phyloP scores from a whole-genome alignment of 257 asterid species.

The Linaria vulgaris region DNA sequence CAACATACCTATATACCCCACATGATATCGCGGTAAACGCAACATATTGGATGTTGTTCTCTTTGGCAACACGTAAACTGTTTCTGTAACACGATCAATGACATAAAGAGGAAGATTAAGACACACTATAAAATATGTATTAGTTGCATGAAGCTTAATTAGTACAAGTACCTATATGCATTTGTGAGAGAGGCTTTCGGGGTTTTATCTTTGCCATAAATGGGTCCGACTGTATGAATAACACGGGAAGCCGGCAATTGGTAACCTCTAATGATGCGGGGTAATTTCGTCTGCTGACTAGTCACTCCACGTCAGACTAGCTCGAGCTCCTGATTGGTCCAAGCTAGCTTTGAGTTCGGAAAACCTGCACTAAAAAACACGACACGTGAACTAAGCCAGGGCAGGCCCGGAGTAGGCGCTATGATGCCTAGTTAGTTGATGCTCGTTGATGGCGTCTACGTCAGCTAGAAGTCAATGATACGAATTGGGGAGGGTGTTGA shows the following conservation, averaged over 20 bases:
- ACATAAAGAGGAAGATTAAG: constrained; percentile 19
- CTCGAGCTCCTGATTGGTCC: no score
- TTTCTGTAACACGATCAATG: constrained; percentile 55
- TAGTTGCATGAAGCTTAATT: neutral
- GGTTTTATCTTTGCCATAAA: constrained; percentile 52
- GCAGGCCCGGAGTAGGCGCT: no score
- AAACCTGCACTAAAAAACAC: no score
- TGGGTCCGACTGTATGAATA: constrained; percentile 95
- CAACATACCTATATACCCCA: constrained; percentile 67
- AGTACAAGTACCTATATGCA: constrained; percentile 68
- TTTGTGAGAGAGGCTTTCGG: constrained; percentile 65
- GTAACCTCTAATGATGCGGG: constrained; percentile 91
- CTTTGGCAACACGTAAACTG: constrained; percentile 73
- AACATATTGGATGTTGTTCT: constrained; percentile 65
- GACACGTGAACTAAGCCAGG: no score
- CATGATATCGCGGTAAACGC: constrained; percentile 97
- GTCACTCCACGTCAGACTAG: no score
- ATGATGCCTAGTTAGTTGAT: no score
- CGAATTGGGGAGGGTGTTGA: no score
- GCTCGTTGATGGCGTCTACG: no score
- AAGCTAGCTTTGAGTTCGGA: no score
- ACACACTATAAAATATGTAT: neutral
- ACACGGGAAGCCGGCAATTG: constrained; percentile 90
- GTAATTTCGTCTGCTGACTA: no score
- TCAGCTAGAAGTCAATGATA: no score